Base-by-base conservation (phyloP, 2,329 filamentous ascomycete species). In the Cyanodermella asteris region DNA sequence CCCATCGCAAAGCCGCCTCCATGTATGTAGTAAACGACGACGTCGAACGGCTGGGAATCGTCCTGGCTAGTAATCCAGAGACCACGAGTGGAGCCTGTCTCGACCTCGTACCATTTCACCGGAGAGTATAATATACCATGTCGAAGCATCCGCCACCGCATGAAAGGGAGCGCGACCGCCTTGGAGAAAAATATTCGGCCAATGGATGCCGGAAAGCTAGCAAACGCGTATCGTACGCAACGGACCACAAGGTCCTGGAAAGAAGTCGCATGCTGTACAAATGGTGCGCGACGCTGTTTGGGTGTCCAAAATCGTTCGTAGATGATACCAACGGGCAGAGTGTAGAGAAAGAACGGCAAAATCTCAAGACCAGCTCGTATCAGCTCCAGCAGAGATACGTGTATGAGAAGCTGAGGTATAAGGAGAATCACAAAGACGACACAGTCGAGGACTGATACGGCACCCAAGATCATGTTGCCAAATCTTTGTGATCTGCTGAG, bases 1-100 rank as follows among this genome's bases (percentile, higher is more conserved):
- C 78, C 80, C 70, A 90, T 76, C 5, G 67, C 65, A 43, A 90
- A 87, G 1, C 80, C 80, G 13, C 80, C 80, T 10, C 73, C 78
- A 42, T 90, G 78, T 20, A 65, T 64, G 42, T 87, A 87, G 43
- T 80, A 84, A 2, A 90, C 47, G n/a, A 81, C 68, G 28, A 87
- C 53, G 41, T 87, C 77, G 0, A 76, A 72, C 27, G 61, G 54
- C 24, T 55, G 49, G 19, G 57, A 52, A 10, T 62, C 57, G 36
- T 77, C 59, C 22, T n/a, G n/a, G n/a, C 61, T 50, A 20, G 62
- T 61, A 24, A 81, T 64, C 69, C 74, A 84, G 4, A 84, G 48
- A 3, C 77, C 77, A 30, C 56, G 56, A 29, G 70, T 25, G 16
- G 23, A 26, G 43, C 64, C 61, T 33, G 59, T 47, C 14, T 58